Evolutionary conservation across 108 stramenopile genomes (phyloP), one percentile per base, ranked within the genome.

Genomic region (Cylindrotheca fusiformis): DNA sequence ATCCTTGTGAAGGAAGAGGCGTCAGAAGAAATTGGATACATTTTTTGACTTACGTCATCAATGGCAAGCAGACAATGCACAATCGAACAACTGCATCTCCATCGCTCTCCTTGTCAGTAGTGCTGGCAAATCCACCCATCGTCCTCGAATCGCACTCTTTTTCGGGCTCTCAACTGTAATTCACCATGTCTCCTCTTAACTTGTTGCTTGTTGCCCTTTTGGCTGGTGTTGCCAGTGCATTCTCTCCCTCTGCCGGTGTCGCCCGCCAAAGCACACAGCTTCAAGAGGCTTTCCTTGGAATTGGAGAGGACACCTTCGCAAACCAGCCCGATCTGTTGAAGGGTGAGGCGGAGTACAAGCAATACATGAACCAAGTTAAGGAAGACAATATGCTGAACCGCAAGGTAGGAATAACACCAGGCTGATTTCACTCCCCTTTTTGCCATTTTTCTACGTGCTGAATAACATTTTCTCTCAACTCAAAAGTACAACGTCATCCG

Each of bases 321-420:
- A 93, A 93, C 73, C 85, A 87, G 28, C 85, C 86, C 18, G 72
- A 77, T 48, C 50, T 75, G 55, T 74, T 93, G 52, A 72, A 80
- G 63, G 91, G 91, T 54, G 91, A 93, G 74, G 83, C 78, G 22
- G 83, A 88, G 60, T 93, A 93, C 76, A 93, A 93, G 84, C 84
- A 87, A 78, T 93, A 82, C 80, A 73, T 90, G 32, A 82, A 81
- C 53, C 70, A 53, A 25, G 71, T 81, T 41, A 77, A 78, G 44
- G 83, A 87, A 29, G 70, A 90, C 61, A 81, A 75, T 60, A 75
- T 93, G 69, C 68, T 93, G n/a, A 93, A 93, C 67, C 69, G 85
- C 32, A 80, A 91, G 86, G 90, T 88, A 63, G 63, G 90, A 72
- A 19, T 17, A 61, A 2, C 10, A 48, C 23, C 2, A 47, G 24